Evolutionary conservation across 2,329 filamentous ascomycete genomes (phyloP).

Genomic region (Kalaharituber pfeilii): DNA sequence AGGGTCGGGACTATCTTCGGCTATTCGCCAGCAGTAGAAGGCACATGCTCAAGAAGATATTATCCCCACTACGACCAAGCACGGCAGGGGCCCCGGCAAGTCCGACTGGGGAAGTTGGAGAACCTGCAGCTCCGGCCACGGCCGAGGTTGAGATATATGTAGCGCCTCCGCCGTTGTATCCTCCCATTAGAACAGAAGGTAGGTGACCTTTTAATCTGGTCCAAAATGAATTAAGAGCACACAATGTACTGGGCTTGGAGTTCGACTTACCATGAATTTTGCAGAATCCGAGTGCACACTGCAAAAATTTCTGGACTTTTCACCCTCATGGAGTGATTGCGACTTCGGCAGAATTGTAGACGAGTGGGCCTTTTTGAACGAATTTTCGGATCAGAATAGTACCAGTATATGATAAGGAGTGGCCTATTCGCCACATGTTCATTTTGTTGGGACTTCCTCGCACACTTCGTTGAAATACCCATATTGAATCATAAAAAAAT

Average conservation of each 20-base stretch:
- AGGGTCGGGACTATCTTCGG: constrained; percentile 12
- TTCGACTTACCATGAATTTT: not conserved
- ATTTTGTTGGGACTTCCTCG: too few relatives aligned
- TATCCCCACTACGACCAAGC: not conserved
- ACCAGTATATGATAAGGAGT: too few relatives aligned
- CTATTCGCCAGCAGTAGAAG: constrained; percentile 17
- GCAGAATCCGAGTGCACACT: constrained; percentile 8
- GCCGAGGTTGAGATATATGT: constrained; percentile 1
- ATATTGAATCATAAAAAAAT: too few relatives aligned
- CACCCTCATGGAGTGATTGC: not conserved
- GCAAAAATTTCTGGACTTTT: constrained; percentile 10
- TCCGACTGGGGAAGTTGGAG: too few relatives aligned
- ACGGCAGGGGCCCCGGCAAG: not conserved
- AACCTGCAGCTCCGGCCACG: not conserved
- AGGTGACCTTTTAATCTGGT: too few relatives aligned
- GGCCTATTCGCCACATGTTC: too few relatives aligned
- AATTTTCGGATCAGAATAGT: constrained; percentile 3
- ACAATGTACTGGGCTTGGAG: not conserved
- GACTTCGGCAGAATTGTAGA: constrained; percentile 8
- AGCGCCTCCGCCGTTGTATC: constrained; percentile 9
- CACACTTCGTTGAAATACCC: too few relatives aligned
- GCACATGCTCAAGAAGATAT: constrained; percentile 16
- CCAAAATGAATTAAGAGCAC: not conserved
- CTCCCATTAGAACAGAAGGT: constrained; percentile 4
- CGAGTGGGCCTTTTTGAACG: constrained; percentile 7